phyloP scores from a whole-genome alignment of 2,329 filamentous ascomycete genomes.

The Acephala macrosclerotiorum region DNA sequence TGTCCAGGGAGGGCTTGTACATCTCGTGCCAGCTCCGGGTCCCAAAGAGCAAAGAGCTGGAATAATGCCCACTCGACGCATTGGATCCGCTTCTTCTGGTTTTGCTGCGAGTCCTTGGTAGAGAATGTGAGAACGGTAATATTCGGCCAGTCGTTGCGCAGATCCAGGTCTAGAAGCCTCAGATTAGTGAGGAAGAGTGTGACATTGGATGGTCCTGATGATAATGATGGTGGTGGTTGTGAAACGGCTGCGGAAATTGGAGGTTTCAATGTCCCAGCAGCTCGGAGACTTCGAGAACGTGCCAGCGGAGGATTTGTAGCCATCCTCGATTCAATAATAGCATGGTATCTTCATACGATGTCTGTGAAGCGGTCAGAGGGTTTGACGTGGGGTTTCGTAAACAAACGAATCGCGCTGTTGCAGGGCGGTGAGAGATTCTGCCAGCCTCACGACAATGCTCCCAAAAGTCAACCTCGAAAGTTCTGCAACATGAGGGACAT shows the following conservation, averaged over 20 bases:
- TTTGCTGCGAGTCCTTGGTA: conserved; percentile 68
- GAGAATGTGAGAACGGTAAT: conserved; percentile 77
- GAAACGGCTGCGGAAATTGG: conserved; percentile 22
- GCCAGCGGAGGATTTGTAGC: conserved; percentile 34
- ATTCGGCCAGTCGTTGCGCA: conserved; percentile 78
- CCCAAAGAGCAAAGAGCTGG: conserved; percentile 85
- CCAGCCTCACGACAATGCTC: background rate
- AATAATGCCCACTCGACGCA: conserved; percentile 92
- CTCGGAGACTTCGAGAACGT: conserved; percentile 39
- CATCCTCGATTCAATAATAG: conserved; percentile 29
- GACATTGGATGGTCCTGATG: conserved; percentile 57
- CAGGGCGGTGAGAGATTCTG: background rate
- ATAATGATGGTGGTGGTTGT: conserved; percentile 21
- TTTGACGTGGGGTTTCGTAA: conserved; percentile 8
- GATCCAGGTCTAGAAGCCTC: conserved; percentile 81
- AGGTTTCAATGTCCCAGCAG: conserved; percentile 35
- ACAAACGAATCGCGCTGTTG: background rate
- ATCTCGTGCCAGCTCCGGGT: conserved; percentile 76
- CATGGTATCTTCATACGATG: conserved; percentile 20
- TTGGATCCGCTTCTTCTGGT: conserved; percentile 83
- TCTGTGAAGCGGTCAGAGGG: conserved; percentile 1
- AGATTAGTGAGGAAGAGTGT: conserved; percentile 83
- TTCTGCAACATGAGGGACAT: too few relatives aligned
- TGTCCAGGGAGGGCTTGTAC: conserved; percentile 54
- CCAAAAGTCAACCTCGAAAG: too few relatives aligned